Evolutionary conservation across 805 yeast genomes (phyloP), one percentile per base, ranked within the genome.

Genomic region (Spathaspora girioi): DNA sequence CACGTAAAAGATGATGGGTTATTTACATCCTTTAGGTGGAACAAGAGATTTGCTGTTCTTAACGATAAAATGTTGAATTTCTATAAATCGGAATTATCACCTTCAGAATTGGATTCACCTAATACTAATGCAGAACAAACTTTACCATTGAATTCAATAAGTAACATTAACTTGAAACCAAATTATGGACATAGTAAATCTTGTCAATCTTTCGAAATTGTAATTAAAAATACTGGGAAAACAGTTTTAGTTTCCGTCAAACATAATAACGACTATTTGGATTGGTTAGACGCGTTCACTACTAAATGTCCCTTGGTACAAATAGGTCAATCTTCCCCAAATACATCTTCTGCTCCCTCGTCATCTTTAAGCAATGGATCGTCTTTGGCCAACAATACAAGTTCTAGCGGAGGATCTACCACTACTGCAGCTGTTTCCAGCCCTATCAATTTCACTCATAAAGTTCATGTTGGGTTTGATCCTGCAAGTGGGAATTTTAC

Each of bases 391-490:
- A 35, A 32, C 5, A 26, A 29, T 14, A 55, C 46, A 19, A 49
- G 38, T 20, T 43, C 46, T 23, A 41, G 11, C 23, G 42, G 43
- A 14, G 38, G 43, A 19, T 10, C n/a, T 3, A 40, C 50, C 6
- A 38, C 44, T 7, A 38, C 47, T 63, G 70, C 77, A 2, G 76
- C 71, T 8, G 97, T 94, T 10, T 91, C 97, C 2, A 85, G 84
- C 40, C 99, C 99, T 7, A 89, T 93, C 15, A 92, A 93, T 67
- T 93, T 93, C 67, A 90, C 96, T 10, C 99, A 96, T 66, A 88
- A 86, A 62, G 97, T 92, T 15, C 94, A 88, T 65, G 93, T 88
- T 23, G 92, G 92, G 1, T 87, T 86, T 61, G 96, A 88, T 65
- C 93, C 94, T 3, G 84, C 87, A 27, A 79, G 78, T 58, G 86